Conservation (phyloP, 225 moss, liverwort and hornwort genomes). For the Physcomitrellopsis africana region DNA sequence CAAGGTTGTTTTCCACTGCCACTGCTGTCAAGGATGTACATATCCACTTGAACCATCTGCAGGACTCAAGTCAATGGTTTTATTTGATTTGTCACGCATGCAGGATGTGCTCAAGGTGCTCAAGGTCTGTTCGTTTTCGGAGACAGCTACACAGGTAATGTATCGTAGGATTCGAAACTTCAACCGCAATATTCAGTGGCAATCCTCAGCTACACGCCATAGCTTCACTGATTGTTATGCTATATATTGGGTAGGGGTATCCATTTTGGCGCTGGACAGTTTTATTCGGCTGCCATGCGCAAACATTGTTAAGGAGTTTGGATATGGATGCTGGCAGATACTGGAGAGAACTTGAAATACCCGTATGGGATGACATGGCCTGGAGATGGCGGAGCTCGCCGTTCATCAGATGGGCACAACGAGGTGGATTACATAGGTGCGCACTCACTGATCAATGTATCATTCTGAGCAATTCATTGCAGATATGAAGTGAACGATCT, state of each 20-base stretch:
- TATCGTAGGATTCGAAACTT: background rate
- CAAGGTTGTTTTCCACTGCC: no score
- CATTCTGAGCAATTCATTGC: no score
- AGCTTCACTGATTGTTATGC: no score
- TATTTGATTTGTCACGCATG: constrained; percentile 1
- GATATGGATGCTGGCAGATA: constrained; percentile 38
- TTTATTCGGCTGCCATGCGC: background rate
- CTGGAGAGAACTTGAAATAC: constrained; percentile 52
- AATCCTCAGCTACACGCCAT: background rate
- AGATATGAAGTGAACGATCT: background rate
- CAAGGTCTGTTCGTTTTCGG: constrained; percentile 54
- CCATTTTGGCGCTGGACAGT: no score
- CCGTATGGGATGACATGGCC: constrained; percentile 70
- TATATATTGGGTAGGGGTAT: no score
- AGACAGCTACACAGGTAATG: constrained; percentile 55
- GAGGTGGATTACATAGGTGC: constrained; percentile 57
- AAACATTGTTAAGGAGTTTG: background rate
- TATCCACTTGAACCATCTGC: background rate
- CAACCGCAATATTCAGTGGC: background rate
- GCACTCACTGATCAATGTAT: background rate
- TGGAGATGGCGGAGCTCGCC: constrained; percentile 48
- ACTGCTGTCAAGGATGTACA: background rate
- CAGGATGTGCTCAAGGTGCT: constrained; percentile 42
- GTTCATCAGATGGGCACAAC: constrained; percentile 63
- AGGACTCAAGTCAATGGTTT: background rate